These are phyloP conservation scores for Taxillus chinensis DNA, from an alignment of 164 flowering plant species.

Conservation along the genomic window DNA sequence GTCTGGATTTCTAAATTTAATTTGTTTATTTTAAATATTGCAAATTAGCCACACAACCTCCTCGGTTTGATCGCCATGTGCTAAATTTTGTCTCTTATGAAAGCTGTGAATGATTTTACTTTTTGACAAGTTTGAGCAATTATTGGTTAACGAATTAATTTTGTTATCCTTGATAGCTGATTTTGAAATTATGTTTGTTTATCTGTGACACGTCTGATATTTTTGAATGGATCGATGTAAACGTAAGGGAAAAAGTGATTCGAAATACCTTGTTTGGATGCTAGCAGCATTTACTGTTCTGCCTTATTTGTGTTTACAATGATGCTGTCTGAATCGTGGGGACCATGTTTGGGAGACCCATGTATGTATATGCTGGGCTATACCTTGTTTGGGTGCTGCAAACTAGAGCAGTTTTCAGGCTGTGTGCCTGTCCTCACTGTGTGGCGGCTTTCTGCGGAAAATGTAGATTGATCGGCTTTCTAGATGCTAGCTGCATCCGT, in stretches of 20 bases:
- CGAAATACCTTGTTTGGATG: background rate
- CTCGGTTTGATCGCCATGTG: too few species aligned
- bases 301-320: slow-evolving; percentile 14
- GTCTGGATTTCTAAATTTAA: too few species aligned
- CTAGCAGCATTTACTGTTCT: slow-evolving; percentile 13
- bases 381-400: slow-evolving; percentile 8
- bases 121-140: too few species aligned
- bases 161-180: too few species aligned
- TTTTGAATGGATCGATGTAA: background rate
- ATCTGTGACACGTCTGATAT: background rate
- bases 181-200: too few species aligned
- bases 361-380: slow-evolving; percentile 10
- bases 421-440: background rate
- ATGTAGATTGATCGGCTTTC: slow-evolving; percentile 4
- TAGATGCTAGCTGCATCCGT: background rate
- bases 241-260: background rate
- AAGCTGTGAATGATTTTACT: too few species aligned
- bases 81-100: too few species aligned
- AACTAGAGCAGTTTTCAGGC: slow-evolving; percentile 6
- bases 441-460: slow-evolving; percentile 1
- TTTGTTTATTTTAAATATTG: too few species aligned
- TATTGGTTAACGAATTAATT: too few species aligned
- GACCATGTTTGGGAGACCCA: slow-evolving; percentile 16
- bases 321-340: slow-evolving; percentile 18
- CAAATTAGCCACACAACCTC: too few species aligned